Base-by-base conservation (phyloP, 257 asterid genomes). In the Lycium ferocissimum region DNA sequence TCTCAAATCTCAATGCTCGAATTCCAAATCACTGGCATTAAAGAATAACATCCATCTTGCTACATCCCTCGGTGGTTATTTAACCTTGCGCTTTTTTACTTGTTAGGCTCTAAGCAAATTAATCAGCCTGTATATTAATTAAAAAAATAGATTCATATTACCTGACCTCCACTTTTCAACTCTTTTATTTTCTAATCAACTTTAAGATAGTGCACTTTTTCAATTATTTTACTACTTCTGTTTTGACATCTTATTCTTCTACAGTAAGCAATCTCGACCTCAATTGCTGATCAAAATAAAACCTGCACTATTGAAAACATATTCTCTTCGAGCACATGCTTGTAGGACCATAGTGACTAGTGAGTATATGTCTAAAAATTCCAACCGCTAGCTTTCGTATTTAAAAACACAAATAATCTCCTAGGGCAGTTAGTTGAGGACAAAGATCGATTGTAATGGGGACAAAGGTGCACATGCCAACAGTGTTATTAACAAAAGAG, bases 391-490 rank as follows among this genome's bases (percentile, higher is more conserved):
- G 62, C 22, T 75, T 47, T 49, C 3, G 43, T 38, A 71, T 37
- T 37, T 17, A 70, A 45, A 73, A 47, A 45, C 59, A 47, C 59
- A 47, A 73, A 20, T 49, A 20, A 73, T 47, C 43, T 73, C 61
- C 12, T 47, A 45, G 12, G 14, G 61, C 11, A 45, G 40, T 47
- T 47, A 47, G 80, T 73, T 73, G 80, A 73, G 20, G 81, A 73
- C 81, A 45, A 45, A 47, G 40, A 47, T 47, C 47, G 81, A 73
- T 73, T 73, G 43, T 47, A 73, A 73, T 47, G 61, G 59, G 80
- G 81, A 47, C 40, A 73, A 47, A 73, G 81, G 10, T 73, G 81
- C 43, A 73, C 43, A 73, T 73, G 40, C 40, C 1, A 73, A 49
- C 20, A 73, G 61, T 47, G 20, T 73, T 6, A 45, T 47, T 10